Evolutionary conservation across 495 filamentous ascomycete genomes (phyloP).

Genomic region (Penicillium fimorum): DNA sequence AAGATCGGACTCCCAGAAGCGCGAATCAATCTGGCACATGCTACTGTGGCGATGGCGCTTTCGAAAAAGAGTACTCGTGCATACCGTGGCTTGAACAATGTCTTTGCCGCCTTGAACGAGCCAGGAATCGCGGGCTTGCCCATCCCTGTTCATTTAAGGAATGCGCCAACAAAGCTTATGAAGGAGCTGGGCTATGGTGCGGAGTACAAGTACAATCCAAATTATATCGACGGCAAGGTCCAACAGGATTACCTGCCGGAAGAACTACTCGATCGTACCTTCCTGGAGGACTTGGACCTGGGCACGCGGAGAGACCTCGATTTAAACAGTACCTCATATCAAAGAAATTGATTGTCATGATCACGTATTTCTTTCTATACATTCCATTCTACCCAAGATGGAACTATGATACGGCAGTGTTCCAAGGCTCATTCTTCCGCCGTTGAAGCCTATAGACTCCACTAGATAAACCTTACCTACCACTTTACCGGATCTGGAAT

Average conservation of each 20-base stretch:
- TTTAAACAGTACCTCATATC: conserved; percentile 7
- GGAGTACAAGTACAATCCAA: conserved; percentile 96
- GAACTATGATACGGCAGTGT: not conserved
- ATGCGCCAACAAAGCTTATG: conserved; percentile 90
- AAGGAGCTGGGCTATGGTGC: conserved; percentile 85
- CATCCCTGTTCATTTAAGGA: conserved; percentile 83
- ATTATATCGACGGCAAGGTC: conserved; percentile 80
- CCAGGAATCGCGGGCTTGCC: conserved; percentile 76
- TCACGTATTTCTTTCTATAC: not conserved
- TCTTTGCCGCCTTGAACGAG: conserved; percentile 68
- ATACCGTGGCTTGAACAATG: conserved; percentile 80
- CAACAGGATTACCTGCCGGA: conserved; percentile 88
- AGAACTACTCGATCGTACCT: conserved; percentile 61
- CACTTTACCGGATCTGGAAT: not conserved
- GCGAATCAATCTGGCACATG: conserved; percentile 87
- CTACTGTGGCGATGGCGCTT: conserved; percentile 75
- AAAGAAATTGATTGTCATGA: not conserved
- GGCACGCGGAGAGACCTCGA: conserved; percentile 74
- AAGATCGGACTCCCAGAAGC: conserved; percentile 94
- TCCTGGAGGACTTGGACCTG: conserved; percentile 81
- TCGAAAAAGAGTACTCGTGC: conserved; percentile 83
- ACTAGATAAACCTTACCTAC: not conserved
- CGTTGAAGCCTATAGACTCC: not conserved
- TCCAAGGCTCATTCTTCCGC: not conserved
- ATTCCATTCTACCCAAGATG: not conserved